Conservation (phyloP, 768 basidiomycete species). For the Phanerodontia chrysosporium region DNA sequence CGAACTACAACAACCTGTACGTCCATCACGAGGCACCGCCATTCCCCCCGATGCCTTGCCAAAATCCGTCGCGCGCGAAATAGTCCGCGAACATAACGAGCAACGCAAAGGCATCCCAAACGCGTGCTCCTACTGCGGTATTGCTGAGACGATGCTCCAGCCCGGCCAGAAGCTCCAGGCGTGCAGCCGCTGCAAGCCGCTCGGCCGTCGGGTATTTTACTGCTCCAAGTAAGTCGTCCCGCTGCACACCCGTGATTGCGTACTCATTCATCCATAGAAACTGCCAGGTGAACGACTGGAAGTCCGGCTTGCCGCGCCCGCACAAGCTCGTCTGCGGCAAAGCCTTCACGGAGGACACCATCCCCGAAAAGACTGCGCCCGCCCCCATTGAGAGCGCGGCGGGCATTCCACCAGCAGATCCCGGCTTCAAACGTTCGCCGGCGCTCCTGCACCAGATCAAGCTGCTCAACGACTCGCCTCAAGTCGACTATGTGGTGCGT, state of each 20-base stretch:
- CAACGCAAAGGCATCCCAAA: neutral
- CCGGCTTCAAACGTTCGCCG: neutral
- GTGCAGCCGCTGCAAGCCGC: neutral
- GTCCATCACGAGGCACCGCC: neutral
- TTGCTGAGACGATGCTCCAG: neutral
- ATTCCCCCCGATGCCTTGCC: neutral
- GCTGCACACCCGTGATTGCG: too few relatives aligned
- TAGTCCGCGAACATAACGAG: neutral
- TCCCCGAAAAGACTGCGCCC: neutral
- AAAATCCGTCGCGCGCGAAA: neutral
- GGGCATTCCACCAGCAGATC: neutral
- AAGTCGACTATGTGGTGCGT: conserved; percentile 5
- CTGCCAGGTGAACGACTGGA: conserved; percentile 7
- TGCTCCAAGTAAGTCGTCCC: conserved; percentile 3
- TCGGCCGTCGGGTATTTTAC: conserved; percentile 1
- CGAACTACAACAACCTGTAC: neutral
- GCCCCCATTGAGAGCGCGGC: neutral
- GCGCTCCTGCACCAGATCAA: conserved; percentile 6
- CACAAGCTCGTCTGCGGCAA: conserved; percentile 4
- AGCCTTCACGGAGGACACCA: neutral
- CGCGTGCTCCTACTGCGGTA: neutral
- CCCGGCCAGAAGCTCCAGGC: neutral
- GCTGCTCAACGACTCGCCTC: neutral
- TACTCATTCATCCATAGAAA: neutral
- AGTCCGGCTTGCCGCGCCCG: neutral